Evolutionary conservation across 2,329 filamentous ascomycete genomes (phyloP).

Genomic region (Drechslerella dactyloides): DNA sequence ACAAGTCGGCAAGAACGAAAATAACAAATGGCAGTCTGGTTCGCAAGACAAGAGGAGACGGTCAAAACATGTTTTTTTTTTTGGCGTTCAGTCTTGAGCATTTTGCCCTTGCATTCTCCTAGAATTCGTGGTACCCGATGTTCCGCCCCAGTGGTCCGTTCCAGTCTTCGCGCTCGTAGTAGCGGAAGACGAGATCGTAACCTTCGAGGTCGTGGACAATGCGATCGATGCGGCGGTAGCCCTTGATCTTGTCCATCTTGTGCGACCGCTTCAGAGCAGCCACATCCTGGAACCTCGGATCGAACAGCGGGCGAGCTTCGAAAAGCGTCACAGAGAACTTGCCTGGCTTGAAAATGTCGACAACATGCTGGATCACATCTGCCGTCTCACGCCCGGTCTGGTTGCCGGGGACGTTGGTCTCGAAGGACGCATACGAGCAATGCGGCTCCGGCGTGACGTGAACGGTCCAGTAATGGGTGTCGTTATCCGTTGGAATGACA

Average conservation of each 20-base stretch:
- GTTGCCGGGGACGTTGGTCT: slow-evolving; percentile 92
- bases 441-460: slow-evolving; percentile 97
- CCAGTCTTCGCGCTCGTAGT: slow-evolving; percentile 88
- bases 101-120: background rate
- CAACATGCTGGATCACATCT: slow-evolving; percentile 91
- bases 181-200: slow-evolving; percentile 94
- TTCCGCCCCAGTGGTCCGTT: slow-evolving; percentile 41
- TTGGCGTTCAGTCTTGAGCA: background rate
- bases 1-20: background rate
- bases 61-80: too few species aligned
- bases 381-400: slow-evolving; percentile 86
- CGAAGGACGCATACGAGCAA: slow-evolving; percentile 97
- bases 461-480: slow-evolving; percentile 93
- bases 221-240: slow-evolving; percentile 87
- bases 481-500: slow-evolving; percentile 78
- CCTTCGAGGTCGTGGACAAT: slow-evolving; percentile 98
- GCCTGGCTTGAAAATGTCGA: slow-evolving; percentile 95
- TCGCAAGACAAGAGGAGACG: too few species aligned
- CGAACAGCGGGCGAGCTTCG: slow-evolving; percentile 73
- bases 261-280: slow-evolving; percentile 60
- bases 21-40: too few species aligned
- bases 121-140: slow-evolving; percentile 48
- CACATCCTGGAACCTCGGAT: slow-evolving; percentile 60
- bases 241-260: slow-evolving; percentile 77
- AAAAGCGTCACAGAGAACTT: slow-evolving; percentile 97